Evolutionary conservation across 768 basidiomycete species (phyloP).

Genomic region (Chalciporus chontae): DNA sequence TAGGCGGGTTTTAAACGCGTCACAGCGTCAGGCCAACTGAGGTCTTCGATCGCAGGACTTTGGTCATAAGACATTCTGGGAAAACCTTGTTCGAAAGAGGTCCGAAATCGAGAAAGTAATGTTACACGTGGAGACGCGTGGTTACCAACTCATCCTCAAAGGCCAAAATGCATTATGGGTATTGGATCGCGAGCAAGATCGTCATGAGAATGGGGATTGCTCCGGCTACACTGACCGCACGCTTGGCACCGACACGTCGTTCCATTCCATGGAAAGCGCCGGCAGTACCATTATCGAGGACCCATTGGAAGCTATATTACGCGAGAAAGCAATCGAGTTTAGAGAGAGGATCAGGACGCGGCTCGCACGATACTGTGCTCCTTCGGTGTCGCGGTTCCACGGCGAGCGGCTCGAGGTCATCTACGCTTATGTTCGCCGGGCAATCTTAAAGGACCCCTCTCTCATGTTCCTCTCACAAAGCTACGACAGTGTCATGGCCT

Average conservation of each 20-base stretch:
- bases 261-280: slow-evolving; percentile 8
- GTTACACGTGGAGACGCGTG: slow-evolving; percentile 30
- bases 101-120: slow-evolving; percentile 30
- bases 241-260: neutral
- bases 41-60: slow-evolving; percentile 30
- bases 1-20: neutral
- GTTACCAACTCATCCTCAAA: slow-evolving; percentile 34
- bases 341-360: slow-evolving; percentile 32
- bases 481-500: slow-evolving; percentile 27
- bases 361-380: slow-evolving; percentile 34
- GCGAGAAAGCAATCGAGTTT: slow-evolving; percentile 30
- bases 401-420: slow-evolving; percentile 34
- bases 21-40: neutral
- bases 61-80: slow-evolving; percentile 38
- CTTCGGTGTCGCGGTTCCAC: slow-evolving; percentile 29
- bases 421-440: slow-evolving; percentile 35
- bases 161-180: slow-evolving; percentile 37
- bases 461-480: slow-evolving; percentile 37
- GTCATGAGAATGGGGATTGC: slow-evolving; percentile 21
- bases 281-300: slow-evolving; percentile 18
- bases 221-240: slow-evolving; percentile 14
- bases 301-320: slow-evolving; percentile 33
- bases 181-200: slow-evolving; percentile 23
- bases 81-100: slow-evolving; percentile 30
- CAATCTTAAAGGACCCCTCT: slow-evolving; percentile 34